Evolutionary conservation across 2,329 filamentous ascomycete genomes (phyloP), one percentile per base, ranked within the genome.

Genomic region (Aspergillus pseudoterreus): DNA sequence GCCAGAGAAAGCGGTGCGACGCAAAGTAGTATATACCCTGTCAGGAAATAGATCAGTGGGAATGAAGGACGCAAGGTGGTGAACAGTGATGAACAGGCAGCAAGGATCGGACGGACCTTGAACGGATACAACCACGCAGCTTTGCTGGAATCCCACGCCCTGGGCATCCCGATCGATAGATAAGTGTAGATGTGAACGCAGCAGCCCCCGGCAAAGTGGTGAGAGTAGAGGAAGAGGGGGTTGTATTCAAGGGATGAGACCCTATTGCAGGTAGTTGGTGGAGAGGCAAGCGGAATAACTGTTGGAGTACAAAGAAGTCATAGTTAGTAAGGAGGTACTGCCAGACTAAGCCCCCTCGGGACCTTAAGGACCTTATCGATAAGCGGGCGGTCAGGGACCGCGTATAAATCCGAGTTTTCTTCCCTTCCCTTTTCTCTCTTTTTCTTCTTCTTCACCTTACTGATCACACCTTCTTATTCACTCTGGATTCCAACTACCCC

Each of bases 11-110:
- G 19, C 83, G 85, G 66, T 92, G 88, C 30, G 81, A 78, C 46
- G 83, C 59, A 71, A 95, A 96, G 74, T 92, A 96, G 75, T 83
- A 84, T 64, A 96, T 85, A 57, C 94, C 92, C 72, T 86, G 21
- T 4, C 11, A 42, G 39, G 39, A 57, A 45, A 57, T 52, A 39
- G 43, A 15, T 49, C 42, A 54, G 42, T 33, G 35, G 35, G 2
- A 38, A 38, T n/a, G 35, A 38, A 38, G 35, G 14, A 17, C 14
- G 35, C 35, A 38, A 35, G 19, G 30, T 15, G 45, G 11, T 44
- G 46, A 49, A 32, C 45, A 54, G 49, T 15, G 45, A 12, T 44
- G 46, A 49, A 32, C 45, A 54, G 49, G 43, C 33, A 51, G 41
- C 32, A 50, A 36, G 32, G 42, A 43, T n/a, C 36, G 14, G 51